Evolutionary conservation across 495 filamentous ascomycete species (phyloP).

Genomic region (Viridothelium virens): DNA sequence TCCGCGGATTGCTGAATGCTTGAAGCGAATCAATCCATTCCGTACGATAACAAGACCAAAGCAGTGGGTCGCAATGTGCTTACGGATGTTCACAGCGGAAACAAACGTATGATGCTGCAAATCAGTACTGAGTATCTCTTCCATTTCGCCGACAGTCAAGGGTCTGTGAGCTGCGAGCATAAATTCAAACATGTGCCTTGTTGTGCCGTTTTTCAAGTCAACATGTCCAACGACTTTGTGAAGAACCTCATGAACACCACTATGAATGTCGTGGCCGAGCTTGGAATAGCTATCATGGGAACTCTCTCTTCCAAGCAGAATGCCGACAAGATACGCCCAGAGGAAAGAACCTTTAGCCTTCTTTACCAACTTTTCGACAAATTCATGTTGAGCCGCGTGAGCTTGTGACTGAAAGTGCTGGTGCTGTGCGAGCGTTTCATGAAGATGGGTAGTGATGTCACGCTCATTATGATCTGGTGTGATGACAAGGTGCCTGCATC

Average conservation of each 20-base stretch:
- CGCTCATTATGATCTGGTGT: slow-evolving; percentile 1
- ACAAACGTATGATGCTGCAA: not conserved
- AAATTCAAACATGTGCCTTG: not conserved
- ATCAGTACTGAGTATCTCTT: not conserved
- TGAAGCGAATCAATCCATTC: slow-evolving; percentile 3
- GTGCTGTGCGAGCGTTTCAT: not conserved
- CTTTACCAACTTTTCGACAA: slow-evolving; percentile 4
- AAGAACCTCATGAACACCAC: not conserved
- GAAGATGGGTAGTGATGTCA: not conserved
- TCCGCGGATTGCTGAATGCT: slow-evolving; percentile 1
- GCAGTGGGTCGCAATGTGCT: not conserved
- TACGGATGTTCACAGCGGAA: not conserved
- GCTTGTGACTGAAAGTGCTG: not conserved
- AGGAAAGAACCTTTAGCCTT: slow-evolving; percentile 4
- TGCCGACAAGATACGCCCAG: not conserved
- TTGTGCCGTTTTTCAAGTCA: slow-evolving; percentile 2
- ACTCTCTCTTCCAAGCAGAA: not conserved
- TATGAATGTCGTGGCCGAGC: not conserved
- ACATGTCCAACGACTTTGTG: not conserved
- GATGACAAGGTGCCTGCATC: slow-evolving; percentile 1
- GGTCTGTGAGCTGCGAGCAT: slow-evolving; percentile 1
- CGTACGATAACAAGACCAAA: not conserved
- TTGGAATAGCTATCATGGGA: not conserved
- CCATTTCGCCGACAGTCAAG: not conserved
- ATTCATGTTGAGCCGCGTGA: not conserved